Base-by-base conservation (phyloP, 139 green algal species). In the Chlamydomonas sphaeroides region DNA sequence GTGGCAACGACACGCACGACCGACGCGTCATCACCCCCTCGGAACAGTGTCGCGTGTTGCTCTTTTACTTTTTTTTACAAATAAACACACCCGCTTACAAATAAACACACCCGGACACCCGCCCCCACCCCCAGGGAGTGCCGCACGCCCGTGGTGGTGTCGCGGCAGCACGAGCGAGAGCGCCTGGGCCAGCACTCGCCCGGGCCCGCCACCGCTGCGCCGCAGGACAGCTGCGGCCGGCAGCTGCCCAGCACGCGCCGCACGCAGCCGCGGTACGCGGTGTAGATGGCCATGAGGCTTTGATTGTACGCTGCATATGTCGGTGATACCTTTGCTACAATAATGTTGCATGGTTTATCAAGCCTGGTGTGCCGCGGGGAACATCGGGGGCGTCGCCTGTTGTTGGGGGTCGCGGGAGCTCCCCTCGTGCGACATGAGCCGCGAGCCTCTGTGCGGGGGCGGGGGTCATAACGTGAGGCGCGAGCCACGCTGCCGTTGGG, bases 261-360 rank as follows among this genome's bases (percentile, higher is more conserved):
- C n/a, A 81, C 74, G n/a, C 74, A 81, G 61, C 74, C 74, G 2
- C 35, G 74, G 74, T 81, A n/a, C 15, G 74, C 18, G 5, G 33
- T 1, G 5, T 8, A 45, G 63, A 10, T 10, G 21, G 51, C 14
- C 15, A 6, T 25, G 56, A 62, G n/a, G 2, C 6, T 21, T 62
- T 10, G 17, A 28, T 25, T 25, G 15, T 25, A 61, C 14, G 17
- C 15, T 61, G 51, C 26, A 17, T 4, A 25, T 25, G 51, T 61
- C 17, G 4, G 51, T 10, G 17, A 17, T 61, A 61, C 14, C 17
- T 30, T 30, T 4, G 15, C 45, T 21, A 10, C 10, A 10, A 10
- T 14, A 10, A 51, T 10, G 14, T 10, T 14, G 10, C 45, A 51
- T 51, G 14, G 45, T 21, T 10, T 14, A 51, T 10, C 14, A 21